Conservation (phyloP, 306 rosid genomes). For the Prunus davidiana region DNA sequence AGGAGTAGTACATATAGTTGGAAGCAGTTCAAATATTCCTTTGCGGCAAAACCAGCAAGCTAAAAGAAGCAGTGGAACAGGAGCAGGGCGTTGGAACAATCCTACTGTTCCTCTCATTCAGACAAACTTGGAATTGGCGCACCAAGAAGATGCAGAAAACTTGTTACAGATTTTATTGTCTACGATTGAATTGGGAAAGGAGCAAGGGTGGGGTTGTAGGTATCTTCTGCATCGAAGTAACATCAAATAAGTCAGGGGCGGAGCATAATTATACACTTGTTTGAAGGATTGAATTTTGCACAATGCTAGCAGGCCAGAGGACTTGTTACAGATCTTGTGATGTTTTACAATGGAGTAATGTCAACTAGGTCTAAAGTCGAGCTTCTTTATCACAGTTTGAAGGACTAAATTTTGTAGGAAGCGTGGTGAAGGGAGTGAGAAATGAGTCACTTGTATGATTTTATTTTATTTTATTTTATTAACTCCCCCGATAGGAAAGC, state of each 20-base stretch:
- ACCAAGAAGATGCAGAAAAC: constrained; percentile 53
- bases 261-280: background rate
- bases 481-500: background rate
- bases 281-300: background rate
- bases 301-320: background rate
- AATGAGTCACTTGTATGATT: background rate
- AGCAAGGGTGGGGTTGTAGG: constrained; percentile 66
- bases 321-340: background rate
- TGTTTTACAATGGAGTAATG: background rate
- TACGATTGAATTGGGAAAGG: constrained; percentile 56
- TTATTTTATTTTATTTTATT: background rate
- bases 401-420: background rate
- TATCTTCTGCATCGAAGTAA: constrained; percentile 66
- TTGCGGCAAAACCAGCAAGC: constrained; percentile 52
- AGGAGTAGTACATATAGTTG: constrained; percentile 67
- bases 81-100: constrained; percentile 54
- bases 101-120: constrained; percentile 80
- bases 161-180: constrained; percentile 55
- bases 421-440: background rate
- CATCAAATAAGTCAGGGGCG: constrained; percentile 34
- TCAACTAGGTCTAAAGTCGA: background rate
- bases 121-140: constrained; percentile 65
- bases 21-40: constrained; percentile 68
- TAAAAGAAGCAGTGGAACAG: constrained; percentile 41
- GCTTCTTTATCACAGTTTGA: background rate